Conservation (phyloP, 352 stramenopile genomes). For the Globisporangium orthogonon region DNA sequence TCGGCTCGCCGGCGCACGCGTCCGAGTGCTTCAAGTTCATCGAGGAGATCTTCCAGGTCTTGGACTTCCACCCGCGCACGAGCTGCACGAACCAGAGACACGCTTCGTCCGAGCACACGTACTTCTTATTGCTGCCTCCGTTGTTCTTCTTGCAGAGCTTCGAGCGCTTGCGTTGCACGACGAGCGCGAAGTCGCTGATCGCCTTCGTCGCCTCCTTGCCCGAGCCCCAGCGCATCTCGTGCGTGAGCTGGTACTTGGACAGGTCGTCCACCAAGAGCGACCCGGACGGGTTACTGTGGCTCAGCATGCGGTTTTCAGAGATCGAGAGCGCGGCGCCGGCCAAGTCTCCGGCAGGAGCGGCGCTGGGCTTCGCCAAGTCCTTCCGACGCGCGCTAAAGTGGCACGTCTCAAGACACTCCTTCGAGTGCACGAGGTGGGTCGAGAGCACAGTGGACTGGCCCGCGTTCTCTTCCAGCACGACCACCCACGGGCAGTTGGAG, state of each 20-base stretch:
- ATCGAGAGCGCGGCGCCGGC: slow-evolving; percentile 1
- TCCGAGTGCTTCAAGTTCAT: slow-evolving; percentile 83
- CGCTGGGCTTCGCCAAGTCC: slow-evolving; percentile 11
- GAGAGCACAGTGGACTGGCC: slow-evolving; percentile 51
- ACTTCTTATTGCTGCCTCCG: slow-evolving; percentile 82
- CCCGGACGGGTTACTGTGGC: slow-evolving; percentile 17
- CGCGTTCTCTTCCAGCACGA: slow-evolving; percentile 46
- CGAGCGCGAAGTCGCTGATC: slow-evolving; percentile 68
- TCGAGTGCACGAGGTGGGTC: slow-evolving; percentile 55
- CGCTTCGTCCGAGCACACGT: slow-evolving; percentile 68
- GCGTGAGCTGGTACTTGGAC: slow-evolving; percentile 62
- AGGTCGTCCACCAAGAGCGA: slow-evolving; percentile 52
- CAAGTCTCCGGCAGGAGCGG: neutral
- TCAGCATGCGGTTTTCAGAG: slow-evolving; percentile 2
- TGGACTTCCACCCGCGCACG: slow-evolving; percentile 73
- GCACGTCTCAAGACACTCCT: slow-evolving; percentile 69
- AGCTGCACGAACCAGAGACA: slow-evolving; percentile 79
- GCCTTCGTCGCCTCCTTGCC: slow-evolving; percentile 74
- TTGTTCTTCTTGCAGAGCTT: slow-evolving; percentile 81
- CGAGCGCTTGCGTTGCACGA: slow-evolving; percentile 73
- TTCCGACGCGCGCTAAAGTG: slow-evolving; percentile 64
- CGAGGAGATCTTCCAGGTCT: slow-evolving; percentile 84
- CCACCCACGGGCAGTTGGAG: slow-evolving; percentile 60
- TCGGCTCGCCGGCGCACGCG: slow-evolving; percentile 42
- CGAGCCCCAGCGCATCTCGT: slow-evolving; percentile 76